These are phyloP conservation scores for Phoma herbarum DNA, from an alignment of 2,329 filamentous ascomycete species.

Conservation along the genomic window DNA sequence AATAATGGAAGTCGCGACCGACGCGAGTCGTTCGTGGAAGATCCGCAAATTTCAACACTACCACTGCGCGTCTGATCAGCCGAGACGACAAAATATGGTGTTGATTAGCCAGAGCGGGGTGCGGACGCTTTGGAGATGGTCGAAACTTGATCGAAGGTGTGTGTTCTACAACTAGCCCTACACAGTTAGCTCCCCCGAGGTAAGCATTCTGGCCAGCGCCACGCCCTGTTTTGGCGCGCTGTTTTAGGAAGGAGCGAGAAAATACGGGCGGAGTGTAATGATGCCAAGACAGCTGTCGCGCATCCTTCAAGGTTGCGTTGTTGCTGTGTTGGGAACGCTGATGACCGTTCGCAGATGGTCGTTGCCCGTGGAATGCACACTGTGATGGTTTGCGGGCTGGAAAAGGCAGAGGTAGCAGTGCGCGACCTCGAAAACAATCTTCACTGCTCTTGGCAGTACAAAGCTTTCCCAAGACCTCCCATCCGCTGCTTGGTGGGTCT, in stretches of 20 bases:
- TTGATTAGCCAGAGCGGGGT: slow-evolving; percentile 15
- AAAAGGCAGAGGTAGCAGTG: not conserved
- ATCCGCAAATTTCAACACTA: not conserved
- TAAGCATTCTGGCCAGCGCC: slow-evolving; percentile 23
- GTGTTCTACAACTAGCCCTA: slow-evolving; percentile 13
- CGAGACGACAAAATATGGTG: slow-evolving; percentile 13
- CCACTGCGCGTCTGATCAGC: not conserved
- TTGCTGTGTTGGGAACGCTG: not conserved
- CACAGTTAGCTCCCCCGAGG: slow-evolving; percentile 9
- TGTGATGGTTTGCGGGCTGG: not conserved
- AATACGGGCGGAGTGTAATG: slow-evolving; percentile 22
- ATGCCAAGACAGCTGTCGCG: slow-evolving; percentile 13
- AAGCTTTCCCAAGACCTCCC: slow-evolving; percentile 20
- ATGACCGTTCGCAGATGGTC: slow-evolving; percentile 5
- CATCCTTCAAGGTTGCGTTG: slow-evolving; percentile 11
- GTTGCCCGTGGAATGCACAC: not conserved
- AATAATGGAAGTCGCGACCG: slow-evolving; percentile 1
- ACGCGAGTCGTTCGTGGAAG: not conserved
- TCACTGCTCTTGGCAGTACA: slow-evolving; percentile 3
- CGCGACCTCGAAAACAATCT: not conserved
- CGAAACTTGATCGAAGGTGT: slow-evolving; percentile 14
- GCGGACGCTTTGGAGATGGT: slow-evolving; percentile 16
- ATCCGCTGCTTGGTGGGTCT: slow-evolving; percentile 25
- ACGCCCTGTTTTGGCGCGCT: slow-evolving; percentile 4
- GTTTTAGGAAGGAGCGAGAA: slow-evolving; percentile 17